Conservation (phyloP, 306 rosid species). For the Gynostemma pentaphyllum region DNA sequence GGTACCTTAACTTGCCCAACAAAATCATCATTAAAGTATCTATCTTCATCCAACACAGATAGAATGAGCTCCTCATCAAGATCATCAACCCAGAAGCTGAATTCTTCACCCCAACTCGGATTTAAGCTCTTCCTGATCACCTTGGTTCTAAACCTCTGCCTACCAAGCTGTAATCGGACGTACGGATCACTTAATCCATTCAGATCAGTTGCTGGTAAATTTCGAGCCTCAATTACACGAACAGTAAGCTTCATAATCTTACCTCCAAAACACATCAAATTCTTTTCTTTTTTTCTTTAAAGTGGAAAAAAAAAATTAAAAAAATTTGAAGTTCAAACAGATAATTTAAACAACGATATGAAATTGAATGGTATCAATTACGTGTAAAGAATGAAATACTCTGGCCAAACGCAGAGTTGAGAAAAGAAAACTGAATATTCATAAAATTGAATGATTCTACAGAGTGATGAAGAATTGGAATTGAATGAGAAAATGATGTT, state of each 20-base stretch:
- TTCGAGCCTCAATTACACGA: conserved; percentile 72
- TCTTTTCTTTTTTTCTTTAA: too few species aligned
- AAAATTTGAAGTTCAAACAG: not conserved
- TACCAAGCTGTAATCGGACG: conserved; percentile 69
- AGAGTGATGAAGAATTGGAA: not conserved
- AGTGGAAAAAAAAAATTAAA: not conserved
- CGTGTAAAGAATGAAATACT: not conserved
- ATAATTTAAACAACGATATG: not conserved
- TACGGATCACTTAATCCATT: conserved; percentile 61
- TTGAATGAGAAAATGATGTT: not conserved
- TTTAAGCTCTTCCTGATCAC: conserved; percentile 62
- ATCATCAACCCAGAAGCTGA: conserved; percentile 62
- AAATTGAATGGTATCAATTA: not conserved
- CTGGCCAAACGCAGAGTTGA: not conserved
- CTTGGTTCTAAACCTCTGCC: conserved; percentile 61
- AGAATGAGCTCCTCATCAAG: conserved; percentile 48
- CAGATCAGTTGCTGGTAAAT: conserved; percentile 40
- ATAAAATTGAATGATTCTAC: not conserved
- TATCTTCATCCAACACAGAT: conserved; percentile 74
- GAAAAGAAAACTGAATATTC: not conserved
- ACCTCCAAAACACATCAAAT: not conserved
- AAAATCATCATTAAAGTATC: conserved; percentile 65
- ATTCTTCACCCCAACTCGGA: conserved; percentile 85
- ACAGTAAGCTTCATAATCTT: conserved; percentile 63
- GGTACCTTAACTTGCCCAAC: conserved; percentile 56